Percentiles rank a stretch among this genome's conserved stretches.
Conservation (phyloP, 2,329 filamentous ascomycete species). For the Hirsutella rhossiliensis region DNA sequence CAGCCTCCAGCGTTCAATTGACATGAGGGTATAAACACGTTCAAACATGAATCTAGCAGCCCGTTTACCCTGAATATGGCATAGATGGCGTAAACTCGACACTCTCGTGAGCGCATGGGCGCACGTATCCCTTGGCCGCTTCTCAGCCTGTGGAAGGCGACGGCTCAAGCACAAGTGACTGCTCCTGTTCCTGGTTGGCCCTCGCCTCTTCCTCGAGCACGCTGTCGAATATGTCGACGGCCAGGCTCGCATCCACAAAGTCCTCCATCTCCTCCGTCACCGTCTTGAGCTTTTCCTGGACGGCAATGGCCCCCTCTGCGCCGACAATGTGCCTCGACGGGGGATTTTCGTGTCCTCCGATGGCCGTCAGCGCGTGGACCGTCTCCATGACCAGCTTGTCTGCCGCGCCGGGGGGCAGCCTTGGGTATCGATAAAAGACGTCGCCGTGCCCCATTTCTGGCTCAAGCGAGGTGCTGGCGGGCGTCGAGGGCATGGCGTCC, state of each 20-base stretch:
- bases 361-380: constrained; percentile 79
- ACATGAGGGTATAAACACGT: too few species aligned
- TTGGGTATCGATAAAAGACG: constrained; percentile 60
- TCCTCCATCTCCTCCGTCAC: constrained; percentile 94
- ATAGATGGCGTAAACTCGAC: too few species aligned
- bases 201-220: constrained; percentile 40
- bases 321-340: constrained; percentile 91
- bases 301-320: constrained; percentile 71
- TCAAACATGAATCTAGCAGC: too few species aligned
- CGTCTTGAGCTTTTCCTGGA: constrained; percentile 93
- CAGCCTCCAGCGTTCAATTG: too few species aligned
- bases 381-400: constrained; percentile 76
- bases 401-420: constrained; percentile 53
- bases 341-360: constrained; percentile 92
- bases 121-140: neutral
- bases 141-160: neutral
- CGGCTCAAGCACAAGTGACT: neutral
- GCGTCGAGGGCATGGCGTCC: constrained; percentile 16
- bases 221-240: constrained; percentile 63
- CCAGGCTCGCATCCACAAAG: constrained; percentile 80
- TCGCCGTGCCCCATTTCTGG: constrained; percentile 24
- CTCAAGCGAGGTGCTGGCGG: constrained; percentile 18
- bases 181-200: constrained; percentile 19
- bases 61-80: too few species aligned
- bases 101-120: too few species aligned